Evolutionary conservation across 208 protist species (phyloP), one percentile per base, ranked within the genome.

Genomic region (Trichomonas vaginalis): DNA sequence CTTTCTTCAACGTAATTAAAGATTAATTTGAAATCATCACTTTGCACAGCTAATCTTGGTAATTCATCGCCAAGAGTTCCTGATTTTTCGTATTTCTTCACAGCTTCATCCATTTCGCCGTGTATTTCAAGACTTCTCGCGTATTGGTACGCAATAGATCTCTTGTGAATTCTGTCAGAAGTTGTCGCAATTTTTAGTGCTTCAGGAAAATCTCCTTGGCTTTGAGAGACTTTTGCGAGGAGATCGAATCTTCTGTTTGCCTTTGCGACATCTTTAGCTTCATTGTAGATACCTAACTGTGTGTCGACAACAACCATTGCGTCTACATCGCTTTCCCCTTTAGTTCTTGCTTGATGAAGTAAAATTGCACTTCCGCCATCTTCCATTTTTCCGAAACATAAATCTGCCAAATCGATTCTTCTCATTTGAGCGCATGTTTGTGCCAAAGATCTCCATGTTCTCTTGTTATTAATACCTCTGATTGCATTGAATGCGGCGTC

Each of bases 361-460:
- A 92, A 42, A 39, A 92, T 40, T 92, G 86, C 86, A 27, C 45
- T 51, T 15, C 45, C 86, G 35, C 86, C 86, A 47, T 92, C 86
- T 92, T 92, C 86, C 86, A 92, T 92, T 51, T 51, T 48, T 39
- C 86, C 86, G 45, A 92, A 92, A 51, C 86, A 92, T 32, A 92
- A 21, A 51, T 92, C 86, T 15, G 86, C 86, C 17, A 92, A 40
- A 51, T 92, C 86, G 8, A 92, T 92, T 51, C 86, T 48, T 15
- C 86, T 48, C 40, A 48, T 92, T 32, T 92, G 86, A 12, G 86
- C 86, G 32, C 86, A 92, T 45, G 86, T 92, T 47, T 92, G 86
- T 35, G 86, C 86, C 35, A 92, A 32, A 56, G n/a, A 42, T 51
- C 86, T 92, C 86, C 86, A 92, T 92, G 86, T 92, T 51, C 40